These are phyloP conservation scores for Cichorium intybus DNA, from an alignment of 140 eudicot species.

Conservation along the genomic window DNA sequence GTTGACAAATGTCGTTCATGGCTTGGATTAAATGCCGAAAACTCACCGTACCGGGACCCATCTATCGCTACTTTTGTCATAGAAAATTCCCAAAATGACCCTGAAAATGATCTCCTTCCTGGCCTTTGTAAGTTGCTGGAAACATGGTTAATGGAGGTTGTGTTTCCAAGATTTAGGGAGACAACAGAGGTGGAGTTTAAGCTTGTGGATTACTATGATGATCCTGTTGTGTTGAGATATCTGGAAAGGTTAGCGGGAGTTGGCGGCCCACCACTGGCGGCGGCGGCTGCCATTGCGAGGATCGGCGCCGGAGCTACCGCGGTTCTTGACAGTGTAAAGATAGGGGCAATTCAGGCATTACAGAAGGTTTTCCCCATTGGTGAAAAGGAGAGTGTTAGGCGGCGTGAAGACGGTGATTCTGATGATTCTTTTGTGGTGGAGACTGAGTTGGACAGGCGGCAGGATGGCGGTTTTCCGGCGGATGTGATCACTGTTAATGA, in stretches of 20 bases:
- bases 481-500: slow-evolving; percentile 33
- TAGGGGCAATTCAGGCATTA: slow-evolving; percentile 74
- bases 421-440: slow-evolving; percentile 26
- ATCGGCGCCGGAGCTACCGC: slow-evolving; percentile 98
- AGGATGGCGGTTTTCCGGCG: slow-evolving; percentile 23
- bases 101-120: slow-evolving; percentile 75
- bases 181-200: slow-evolving; percentile 58
- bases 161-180: slow-evolving; percentile 90
- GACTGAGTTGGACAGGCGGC: slow-evolving; percentile 18
- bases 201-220: slow-evolving; percentile 97
- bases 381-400: slow-evolving; percentile 44
- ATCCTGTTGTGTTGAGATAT: slow-evolving; percentile 80
- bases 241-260: slow-evolving; percentile 79
- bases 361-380: slow-evolving; percentile 87
- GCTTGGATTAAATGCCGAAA: slow-evolving; percentile 75
- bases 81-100: slow-evolving; percentile 72
- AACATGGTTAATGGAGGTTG: slow-evolving; percentile 94
- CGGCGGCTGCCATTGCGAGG: slow-evolving; percentile 92
- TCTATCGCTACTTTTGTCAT: slow-evolving; percentile 65
- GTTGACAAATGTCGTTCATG: slow-evolving; percentile 87
- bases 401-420: slow-evolving; percentile 35
- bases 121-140: slow-evolving; percentile 92
- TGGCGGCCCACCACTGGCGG: slow-evolving; percentile 85
- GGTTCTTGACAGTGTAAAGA: slow-evolving; percentile 77
- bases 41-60: slow-evolving; percentile 82